phyloP scores from a whole-genome alignment of 202 grass and related monocot genomes.

The Zizania palustris region DNA sequence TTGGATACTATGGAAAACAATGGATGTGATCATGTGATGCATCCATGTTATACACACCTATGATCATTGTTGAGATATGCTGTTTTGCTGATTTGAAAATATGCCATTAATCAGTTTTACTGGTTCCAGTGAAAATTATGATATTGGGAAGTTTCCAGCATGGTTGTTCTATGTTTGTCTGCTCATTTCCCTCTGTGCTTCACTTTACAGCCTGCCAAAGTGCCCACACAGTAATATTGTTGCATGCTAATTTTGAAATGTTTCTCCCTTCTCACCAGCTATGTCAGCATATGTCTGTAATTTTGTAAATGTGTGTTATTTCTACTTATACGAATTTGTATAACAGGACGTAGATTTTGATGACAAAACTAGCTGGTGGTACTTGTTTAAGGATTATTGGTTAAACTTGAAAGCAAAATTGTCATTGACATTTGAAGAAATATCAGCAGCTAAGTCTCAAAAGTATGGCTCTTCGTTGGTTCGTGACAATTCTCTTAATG shows the following conservation, averaged over 20 bases:
- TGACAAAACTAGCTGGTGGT: constrained; percentile 89
- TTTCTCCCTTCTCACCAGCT: constrained; percentile 3
- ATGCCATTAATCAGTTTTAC: constrained; percentile 24
- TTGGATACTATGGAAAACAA: too few relatives aligned
- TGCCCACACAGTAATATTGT: constrained; percentile 13
- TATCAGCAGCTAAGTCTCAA: constrained; percentile 56
- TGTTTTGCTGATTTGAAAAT: constrained; percentile 17
- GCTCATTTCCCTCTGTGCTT: constrained; percentile 4
- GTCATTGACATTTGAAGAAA: constrained; percentile 76
- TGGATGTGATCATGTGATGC: too few relatives aligned
- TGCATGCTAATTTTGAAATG: constrained; percentile 21
- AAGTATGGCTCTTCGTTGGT: constrained; percentile 47
- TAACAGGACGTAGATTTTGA: constrained; percentile 96
- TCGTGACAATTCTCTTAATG: constrained; percentile 43
- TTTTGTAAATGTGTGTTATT: background rate
- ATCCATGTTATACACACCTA: constrained; percentile 10
- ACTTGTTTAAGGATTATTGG: constrained; percentile 97
- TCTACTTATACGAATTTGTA: constrained; percentile 54
- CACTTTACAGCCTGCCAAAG: constrained; percentile 1
- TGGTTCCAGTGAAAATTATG: constrained; percentile 2
- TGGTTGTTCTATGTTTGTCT: constrained; percentile 26
- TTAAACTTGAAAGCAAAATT: constrained; percentile 75
- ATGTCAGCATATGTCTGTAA: too few relatives aligned
- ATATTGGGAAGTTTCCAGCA: constrained; percentile 8
- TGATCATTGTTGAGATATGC: constrained; percentile 11